Conservation (phyloP, 371 early-diverging fungal genomes). For the Mucor velutinosus region DNA sequence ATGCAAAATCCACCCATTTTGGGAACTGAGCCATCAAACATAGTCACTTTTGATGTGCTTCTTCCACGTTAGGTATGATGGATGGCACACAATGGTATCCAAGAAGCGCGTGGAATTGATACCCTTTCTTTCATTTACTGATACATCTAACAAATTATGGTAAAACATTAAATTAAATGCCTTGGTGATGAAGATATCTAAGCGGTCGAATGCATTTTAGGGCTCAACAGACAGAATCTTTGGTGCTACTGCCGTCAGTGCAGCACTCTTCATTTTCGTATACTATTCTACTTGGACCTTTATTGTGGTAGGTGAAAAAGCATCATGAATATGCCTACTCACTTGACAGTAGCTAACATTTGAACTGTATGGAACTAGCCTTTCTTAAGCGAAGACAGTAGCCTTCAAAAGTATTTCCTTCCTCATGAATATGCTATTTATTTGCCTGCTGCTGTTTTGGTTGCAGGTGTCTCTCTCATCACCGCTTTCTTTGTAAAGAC, state of each 20-base stretch:
- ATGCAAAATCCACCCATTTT: background rate
- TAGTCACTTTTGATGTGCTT: background rate
- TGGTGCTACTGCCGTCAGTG: slow-evolving; percentile 71
- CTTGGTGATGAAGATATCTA: background rate
- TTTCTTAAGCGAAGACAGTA: slow-evolving; percentile 78
- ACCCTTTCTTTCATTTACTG: background rate
- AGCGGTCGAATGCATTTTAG: slow-evolving; percentile 1
- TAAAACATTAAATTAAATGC: background rate
- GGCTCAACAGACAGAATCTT: slow-evolving; percentile 74
- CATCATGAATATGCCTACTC: background rate
- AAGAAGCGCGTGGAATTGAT: background rate
- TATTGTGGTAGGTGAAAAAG: slow-evolving; percentile 60
- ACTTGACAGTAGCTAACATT: background rate
- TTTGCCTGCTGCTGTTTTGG: slow-evolving; percentile 77
- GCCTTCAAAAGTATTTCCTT: slow-evolving; percentile 74
- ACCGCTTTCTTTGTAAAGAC: slow-evolving; percentile 75
- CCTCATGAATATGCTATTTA: slow-evolving; percentile 82
- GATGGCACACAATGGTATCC: background rate
- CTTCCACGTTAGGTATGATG: background rate
- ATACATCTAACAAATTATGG: background rate
- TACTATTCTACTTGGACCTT: slow-evolving; percentile 91
- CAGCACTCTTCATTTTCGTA: slow-evolving; percentile 73
- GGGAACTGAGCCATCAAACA: background rate
- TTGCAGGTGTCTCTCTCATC: slow-evolving; percentile 73
- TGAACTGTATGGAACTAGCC: slow-evolving; percentile 54